A percentile compares a stretch with the other conserved stretches of the same genome.
These are phyloP conservation scores for Fragaria iinumae DNA, from an alignment of 306 rosid genomes.

Conservation along the genomic window DNA sequence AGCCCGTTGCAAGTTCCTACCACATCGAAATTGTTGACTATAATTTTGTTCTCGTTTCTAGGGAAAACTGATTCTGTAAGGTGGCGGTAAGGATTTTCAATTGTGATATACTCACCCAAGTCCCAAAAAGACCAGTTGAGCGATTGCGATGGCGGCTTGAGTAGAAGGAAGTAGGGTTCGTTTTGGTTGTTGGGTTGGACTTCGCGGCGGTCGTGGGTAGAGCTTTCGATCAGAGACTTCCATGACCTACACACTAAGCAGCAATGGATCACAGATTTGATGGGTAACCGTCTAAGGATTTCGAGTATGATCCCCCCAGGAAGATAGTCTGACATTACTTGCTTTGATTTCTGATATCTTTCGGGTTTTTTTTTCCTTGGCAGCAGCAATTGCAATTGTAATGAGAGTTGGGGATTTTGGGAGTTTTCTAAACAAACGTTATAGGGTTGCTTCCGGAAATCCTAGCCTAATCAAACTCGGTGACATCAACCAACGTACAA, in stretches of 20 bases:
- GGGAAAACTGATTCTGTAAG: background rate
- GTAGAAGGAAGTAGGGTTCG: background rate
- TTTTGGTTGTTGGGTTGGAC: background rate
- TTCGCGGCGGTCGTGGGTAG: background rate
- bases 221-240: background rate
- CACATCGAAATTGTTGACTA: too few species aligned
- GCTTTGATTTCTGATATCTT: background rate
- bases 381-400: too few species aligned
- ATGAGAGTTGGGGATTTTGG: too few species aligned
- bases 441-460: too few species aligned
- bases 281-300: background rate
- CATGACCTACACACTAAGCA: background rate
- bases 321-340: background rate
- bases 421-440: too few species aligned
- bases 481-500: too few species aligned
- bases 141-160: background rate
- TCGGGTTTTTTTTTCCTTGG: too few species aligned
- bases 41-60: too few species aligned
- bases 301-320: background rate
- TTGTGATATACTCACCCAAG: background rate
- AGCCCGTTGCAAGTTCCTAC: constrained; percentile 1
- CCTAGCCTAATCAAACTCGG: too few species aligned
- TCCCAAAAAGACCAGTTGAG: background rate
- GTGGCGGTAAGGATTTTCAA: too few species aligned
- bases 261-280: background rate